Percentiles rank a stretch among this genome's conserved stretches.
These are phyloP conservation scores for Fusarium hainanense DNA, from an alignment of 2,329 filamentous ascomycete genomes.

Conservation along the genomic window DNA sequence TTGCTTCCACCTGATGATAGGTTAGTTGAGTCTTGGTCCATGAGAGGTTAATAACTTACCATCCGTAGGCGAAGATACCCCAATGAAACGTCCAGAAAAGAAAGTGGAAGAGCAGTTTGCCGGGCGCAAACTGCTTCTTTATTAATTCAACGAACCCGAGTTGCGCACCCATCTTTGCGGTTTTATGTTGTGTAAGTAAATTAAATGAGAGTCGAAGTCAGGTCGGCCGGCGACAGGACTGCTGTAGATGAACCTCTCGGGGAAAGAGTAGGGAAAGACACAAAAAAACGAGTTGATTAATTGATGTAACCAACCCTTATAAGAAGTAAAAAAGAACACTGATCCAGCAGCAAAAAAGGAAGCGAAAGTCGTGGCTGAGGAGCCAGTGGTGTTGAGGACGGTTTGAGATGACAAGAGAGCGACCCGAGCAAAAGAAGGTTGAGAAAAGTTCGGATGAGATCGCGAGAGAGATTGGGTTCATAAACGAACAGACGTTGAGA, in stretches of 20 bases:
- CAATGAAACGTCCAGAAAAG: slow-evolving; percentile 85
- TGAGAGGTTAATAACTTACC: slow-evolving; percentile 64
- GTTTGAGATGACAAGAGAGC: slow-evolving; percentile 39
- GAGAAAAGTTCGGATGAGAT: slow-evolving; percentile 26
- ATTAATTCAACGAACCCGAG: slow-evolving; percentile 58
- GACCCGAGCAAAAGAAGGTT: slow-evolving; percentile 35
- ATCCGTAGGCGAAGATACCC: slow-evolving; percentile 84
- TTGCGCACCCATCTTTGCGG: slow-evolving; percentile 53
- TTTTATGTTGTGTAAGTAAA: slow-evolving; percentile 18
- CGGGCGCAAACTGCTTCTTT: slow-evolving; percentile 73
- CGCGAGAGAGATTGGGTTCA: slow-evolving; percentile 31
- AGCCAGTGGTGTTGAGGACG: slow-evolving; percentile 21
- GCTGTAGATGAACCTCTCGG: slow-evolving; percentile 2
- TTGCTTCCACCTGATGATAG: slow-evolving; percentile 78
- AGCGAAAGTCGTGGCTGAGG: slow-evolving; percentile 41
- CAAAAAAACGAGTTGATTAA: slow-evolving; percentile 7
- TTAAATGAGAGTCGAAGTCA: slow-evolving; percentile 26
- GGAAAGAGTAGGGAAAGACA: neutral
- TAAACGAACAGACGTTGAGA: slow-evolving; percentile 31
- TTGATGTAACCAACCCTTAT: slow-evolving; percentile 26
- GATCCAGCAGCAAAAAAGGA: slow-evolving; percentile 65
- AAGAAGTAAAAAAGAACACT: slow-evolving; percentile 55
- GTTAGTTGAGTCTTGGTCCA: neutral
- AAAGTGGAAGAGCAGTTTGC: slow-evolving; percentile 82
- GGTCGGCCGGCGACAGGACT: slow-evolving; percentile 41